Conservation (phyloP, 2,329 filamentous ascomycete genomes). For the Aureobasidium sp. region DNA sequence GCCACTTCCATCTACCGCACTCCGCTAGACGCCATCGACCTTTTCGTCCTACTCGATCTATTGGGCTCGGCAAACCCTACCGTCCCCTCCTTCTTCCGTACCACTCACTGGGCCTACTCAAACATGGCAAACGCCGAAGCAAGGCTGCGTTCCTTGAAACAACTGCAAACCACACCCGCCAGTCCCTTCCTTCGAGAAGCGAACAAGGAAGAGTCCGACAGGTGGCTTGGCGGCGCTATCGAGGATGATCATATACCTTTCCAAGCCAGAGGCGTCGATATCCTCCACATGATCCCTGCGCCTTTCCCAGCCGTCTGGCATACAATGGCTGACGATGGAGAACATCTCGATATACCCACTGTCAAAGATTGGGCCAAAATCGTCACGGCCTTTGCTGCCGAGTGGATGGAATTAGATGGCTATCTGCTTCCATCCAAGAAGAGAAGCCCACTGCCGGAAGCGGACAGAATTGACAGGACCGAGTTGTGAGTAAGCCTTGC, state of each 20-base stretch:
- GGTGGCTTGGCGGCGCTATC: conserved; percentile 43
- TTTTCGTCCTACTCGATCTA: conserved; percentile 88
- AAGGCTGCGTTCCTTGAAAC: conserved; percentile 58
- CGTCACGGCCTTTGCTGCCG: conserved; percentile 72
- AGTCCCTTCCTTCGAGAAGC: conserved; percentile 59
- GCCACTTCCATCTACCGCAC: conserved; percentile 67
- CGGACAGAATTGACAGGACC: conserved; percentile 10
- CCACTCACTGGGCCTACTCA: conserved; percentile 89
- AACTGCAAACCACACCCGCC: conserved; percentile 57
- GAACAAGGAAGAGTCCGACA: conserved; percentile 41
- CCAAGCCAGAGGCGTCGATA: conserved; percentile 72
- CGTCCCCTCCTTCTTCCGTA: conserved; percentile 79
- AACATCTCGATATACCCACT: conserved; percentile 71
- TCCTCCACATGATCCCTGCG: conserved; percentile 80
- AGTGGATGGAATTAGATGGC: conserved; percentile 81
- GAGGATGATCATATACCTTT: conserved; percentile 92
- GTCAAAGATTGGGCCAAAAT: conserved; percentile 84
- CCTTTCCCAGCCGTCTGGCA: conserved; percentile 87
- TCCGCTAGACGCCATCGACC: conserved; percentile 67
- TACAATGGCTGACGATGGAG: conserved; percentile 69
- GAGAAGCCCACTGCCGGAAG: not conserved
- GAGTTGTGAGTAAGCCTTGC: conserved; percentile 17
- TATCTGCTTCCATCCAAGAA: conserved; percentile 30
- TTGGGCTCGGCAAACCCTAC: conserved; percentile 61
- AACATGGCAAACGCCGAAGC: conserved; percentile 65